These are phyloP conservation scores for Ceraceosorus bombacis DNA, from an alignment of 1,284 basidiomycete genomes.

Conservation along the genomic window DNA sequence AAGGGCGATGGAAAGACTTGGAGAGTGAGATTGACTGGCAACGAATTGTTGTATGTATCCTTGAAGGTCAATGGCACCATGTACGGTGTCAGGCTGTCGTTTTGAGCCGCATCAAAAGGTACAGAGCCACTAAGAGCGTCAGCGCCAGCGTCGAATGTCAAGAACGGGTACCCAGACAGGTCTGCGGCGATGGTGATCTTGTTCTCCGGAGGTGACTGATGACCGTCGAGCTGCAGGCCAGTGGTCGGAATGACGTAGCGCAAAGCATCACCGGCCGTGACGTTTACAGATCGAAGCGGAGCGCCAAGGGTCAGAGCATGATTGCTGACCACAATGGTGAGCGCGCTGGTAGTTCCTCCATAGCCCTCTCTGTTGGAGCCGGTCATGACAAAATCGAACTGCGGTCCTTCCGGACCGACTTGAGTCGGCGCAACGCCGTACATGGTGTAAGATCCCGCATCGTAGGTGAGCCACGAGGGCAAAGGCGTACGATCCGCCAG, in stretches of 20 bases:
- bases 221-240: slow-evolving; percentile 60
- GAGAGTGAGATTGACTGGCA: slow-evolving; percentile 58
- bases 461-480: slow-evolving; percentile 70
- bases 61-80: slow-evolving; percentile 60
- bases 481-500: slow-evolving; percentile 62
- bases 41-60: slow-evolving; percentile 53
- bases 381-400: slow-evolving; percentile 33
- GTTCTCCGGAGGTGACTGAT: slow-evolving; percentile 43
- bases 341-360: slow-evolving; percentile 30
- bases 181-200: slow-evolving; percentile 49
- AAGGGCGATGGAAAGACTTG: slow-evolving; percentile 64
- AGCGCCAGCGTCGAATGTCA: slow-evolving; percentile 58
- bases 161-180: slow-evolving; percentile 56
- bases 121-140: slow-evolving; percentile 62
- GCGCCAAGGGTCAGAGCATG: slow-evolving; percentile 21
- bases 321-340: slow-evolving; percentile 29
- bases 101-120: slow-evolving; percentile 49
- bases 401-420: slow-evolving; percentile 28
- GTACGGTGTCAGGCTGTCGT: slow-evolving; percentile 24
- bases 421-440: slow-evolving; percentile 64
- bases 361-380: slow-evolving; percentile 35
- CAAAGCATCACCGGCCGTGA: slow-evolving; percentile 53
- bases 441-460: slow-evolving; percentile 63
- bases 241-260: slow-evolving; percentile 40
- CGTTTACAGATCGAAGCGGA: slow-evolving; percentile 52